These are phyloP conservation scores for Endoconidiophora laricicola DNA, from an alignment of 2,329 filamentous ascomycete species.

Conservation along the genomic window DNA sequence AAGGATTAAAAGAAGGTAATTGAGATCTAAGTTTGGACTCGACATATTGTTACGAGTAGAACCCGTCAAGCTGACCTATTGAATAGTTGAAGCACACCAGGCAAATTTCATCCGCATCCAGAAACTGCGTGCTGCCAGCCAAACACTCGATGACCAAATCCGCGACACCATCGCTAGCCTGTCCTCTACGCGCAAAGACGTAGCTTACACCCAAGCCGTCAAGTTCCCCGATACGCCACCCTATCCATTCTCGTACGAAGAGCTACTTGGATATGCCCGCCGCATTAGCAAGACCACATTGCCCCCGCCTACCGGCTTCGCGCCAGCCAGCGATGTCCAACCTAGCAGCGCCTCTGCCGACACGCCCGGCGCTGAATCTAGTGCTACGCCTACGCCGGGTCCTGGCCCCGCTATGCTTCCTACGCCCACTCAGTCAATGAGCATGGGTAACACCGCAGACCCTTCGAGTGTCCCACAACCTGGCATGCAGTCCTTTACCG, in stretches of 20 bases:
- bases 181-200: slow-evolving; percentile 55
- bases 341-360: slow-evolving; percentile 17
- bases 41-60: neutral
- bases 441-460: slow-evolving; percentile 11
- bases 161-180: slow-evolving; percentile 53
- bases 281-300: slow-evolving; percentile 68
- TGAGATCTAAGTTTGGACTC: neutral
- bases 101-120: slow-evolving; percentile 54
- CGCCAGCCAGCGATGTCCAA: slow-evolving; percentile 18
- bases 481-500: slow-evolving; percentile 21
- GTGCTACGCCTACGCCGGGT: slow-evolving; percentile 16
- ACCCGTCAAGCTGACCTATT: neutral
- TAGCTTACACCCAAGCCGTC: slow-evolving; percentile 45
- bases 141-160: slow-evolving; percentile 53
- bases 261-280: slow-evolving; percentile 61
- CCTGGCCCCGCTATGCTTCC: slow-evolving; percentile 9
- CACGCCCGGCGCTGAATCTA: slow-evolving; percentile 21
- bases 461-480: slow-evolving; percentile 19
- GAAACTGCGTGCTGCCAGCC: slow-evolving; percentile 47
- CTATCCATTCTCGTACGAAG: slow-evolving; percentile 47
- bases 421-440: slow-evolving; percentile 17
- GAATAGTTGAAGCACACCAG: slow-evolving; percentile 56
- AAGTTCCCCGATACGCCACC: slow-evolving; percentile 33
- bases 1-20: slow-evolving; percentile 47
- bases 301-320: slow-evolving; percentile 33